Evolutionary conservation across 345 rosid species (phyloP).

Genomic region (Excoecaria agallocha): DNA sequence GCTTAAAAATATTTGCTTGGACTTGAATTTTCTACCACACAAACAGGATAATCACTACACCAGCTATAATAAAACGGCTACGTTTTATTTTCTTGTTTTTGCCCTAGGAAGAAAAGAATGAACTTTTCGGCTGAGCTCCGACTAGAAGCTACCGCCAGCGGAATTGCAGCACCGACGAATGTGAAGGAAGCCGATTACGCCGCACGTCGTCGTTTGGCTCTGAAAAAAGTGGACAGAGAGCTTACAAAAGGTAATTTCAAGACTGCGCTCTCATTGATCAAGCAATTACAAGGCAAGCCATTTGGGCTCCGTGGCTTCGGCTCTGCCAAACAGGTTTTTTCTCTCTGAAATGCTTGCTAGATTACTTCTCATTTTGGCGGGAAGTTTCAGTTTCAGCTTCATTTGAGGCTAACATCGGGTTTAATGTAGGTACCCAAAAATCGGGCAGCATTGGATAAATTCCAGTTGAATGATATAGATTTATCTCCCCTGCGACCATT

Average conservation of each 20-base stretch:
- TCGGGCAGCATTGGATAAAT: conserved; percentile 22
- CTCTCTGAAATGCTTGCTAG: background rate
- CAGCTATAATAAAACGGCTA: background rate
- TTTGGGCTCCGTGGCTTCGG: conserved; percentile 49
- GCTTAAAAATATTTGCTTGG: background rate
- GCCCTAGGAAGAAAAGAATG: conserved; percentile 12
- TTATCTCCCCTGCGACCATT: conserved; percentile 24
- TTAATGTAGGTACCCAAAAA: conserved; percentile 44
- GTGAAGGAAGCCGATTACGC: conserved; percentile 9
- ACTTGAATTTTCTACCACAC: conserved; percentile 19
- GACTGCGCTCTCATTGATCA: conserved; percentile 42
- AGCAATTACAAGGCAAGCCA: conserved; percentile 45
- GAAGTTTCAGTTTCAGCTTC: no score
- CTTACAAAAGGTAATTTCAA: conserved; percentile 40
- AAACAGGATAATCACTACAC: background rate
- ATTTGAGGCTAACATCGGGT: no score
- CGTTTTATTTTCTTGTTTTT: background rate
- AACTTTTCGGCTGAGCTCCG: conserved; percentile 9
- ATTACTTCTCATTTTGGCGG: no score
- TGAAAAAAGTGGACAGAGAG: conserved; percentile 46
- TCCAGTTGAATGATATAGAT: conserved; percentile 29
- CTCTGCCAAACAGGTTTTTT: conserved; percentile 42
- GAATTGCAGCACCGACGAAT: background rate
- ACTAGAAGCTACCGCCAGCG: background rate
- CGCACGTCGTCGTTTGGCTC: conserved; percentile 34